Evolutionary conservation across 2,329 filamentous ascomycete genomes (phyloP), one percentile per base, ranked within the genome.

Genomic region (Dothideomycetes sp.): DNA sequence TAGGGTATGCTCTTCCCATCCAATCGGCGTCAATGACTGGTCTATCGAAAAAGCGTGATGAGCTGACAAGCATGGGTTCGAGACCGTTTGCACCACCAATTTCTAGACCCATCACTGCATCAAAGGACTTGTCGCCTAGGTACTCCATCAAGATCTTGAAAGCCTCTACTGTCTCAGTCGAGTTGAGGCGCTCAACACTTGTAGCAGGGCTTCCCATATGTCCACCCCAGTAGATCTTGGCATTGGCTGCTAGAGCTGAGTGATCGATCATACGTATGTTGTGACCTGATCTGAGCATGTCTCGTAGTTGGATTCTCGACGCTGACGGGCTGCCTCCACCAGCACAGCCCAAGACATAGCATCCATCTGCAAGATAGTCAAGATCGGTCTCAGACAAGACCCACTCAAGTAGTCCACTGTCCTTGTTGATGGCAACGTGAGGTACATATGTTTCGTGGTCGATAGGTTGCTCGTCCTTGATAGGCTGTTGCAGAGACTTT

Each of bases 71-170:
- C 57, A 80, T 62, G 7, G 71, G 69, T 47, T 76, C 69, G 7
- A 80, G 61, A 1, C 78, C 77, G 47, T 82, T 82, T 4, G 69
- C 70, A 5, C 79, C 78, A n/a, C 79, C 79, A 40, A 82, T 78
- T 50, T 82, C 78, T 9, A 80, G 56, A 1, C 74, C 68, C 46
- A 82, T 74, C 46, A 80, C 71, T 25, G 74, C 72, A 15, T 76
- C 71, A 16, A 73, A 67, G 1, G 55, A 53, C 12, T 57, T 53
- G 25, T 64, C 59, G 33, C 51, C 44, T n/a, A 69, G 62, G 19
- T 70, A 67, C 33, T 70, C 68, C 55, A 71, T 75, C 9, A 80
- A 60, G 5, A 49, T 40, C 10, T 33, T 16, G 30, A 64, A 57
- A 1, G 64, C 63, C 33, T 62, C 51, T 4, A 60, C 53, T 5